A percentile compares a stretch with the other conserved stretches of the same genome.
These are phyloP conservation scores for Populus ilicifolia DNA, from an alignment of 345 rosid species.

Conservation along the genomic window DNA sequence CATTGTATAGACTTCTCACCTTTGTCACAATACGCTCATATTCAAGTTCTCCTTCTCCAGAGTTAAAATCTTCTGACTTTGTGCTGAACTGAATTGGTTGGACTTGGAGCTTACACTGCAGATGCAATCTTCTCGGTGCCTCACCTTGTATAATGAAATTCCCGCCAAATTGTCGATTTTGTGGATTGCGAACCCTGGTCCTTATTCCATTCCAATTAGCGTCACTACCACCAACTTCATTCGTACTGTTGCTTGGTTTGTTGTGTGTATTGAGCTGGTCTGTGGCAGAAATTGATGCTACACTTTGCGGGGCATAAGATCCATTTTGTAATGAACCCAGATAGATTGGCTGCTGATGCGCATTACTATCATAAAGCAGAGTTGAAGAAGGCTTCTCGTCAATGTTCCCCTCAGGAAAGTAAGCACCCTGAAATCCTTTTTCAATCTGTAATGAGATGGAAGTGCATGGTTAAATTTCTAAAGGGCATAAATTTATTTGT, in stretches of 20 bases:
- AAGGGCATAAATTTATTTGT: not conserved
- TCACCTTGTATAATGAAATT: slow-evolving; percentile 36
- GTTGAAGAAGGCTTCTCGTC: not conserved
- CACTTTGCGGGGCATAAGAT: not conserved
- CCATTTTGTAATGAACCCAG: not conserved
- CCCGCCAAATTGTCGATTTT: slow-evolving; percentile 7
- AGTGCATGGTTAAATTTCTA: not conserved
- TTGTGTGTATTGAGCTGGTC: slow-evolving; percentile 11
- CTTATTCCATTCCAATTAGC: slow-evolving; percentile 36
- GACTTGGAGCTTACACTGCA: slow-evolving; percentile 37
- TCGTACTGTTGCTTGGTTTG: slow-evolving; percentile 2
- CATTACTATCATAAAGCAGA: not conserved
- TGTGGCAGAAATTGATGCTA: slow-evolving; percentile 16
- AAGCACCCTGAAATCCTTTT: slow-evolving; percentile 11
- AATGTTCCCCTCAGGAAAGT: not conserved
- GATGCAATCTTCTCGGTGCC: slow-evolving; percentile 54
- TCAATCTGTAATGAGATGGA: slow-evolving; percentile 16
- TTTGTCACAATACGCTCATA: slow-evolving; percentile 24
- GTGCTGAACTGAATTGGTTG: not conserved
- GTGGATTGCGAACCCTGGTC: slow-evolving; percentile 40
- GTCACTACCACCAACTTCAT: slow-evolving; percentile 15
- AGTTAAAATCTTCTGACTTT: slow-evolving; percentile 9
- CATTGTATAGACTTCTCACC: slow-evolving; percentile 42
- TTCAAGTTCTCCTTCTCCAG: slow-evolving; percentile 7
- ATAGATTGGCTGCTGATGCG: not conserved